Base-by-base conservation (phyloP, 495 filamentous ascomycete genomes). In the Aspergillus sclerotiicarbonarius region DNA sequence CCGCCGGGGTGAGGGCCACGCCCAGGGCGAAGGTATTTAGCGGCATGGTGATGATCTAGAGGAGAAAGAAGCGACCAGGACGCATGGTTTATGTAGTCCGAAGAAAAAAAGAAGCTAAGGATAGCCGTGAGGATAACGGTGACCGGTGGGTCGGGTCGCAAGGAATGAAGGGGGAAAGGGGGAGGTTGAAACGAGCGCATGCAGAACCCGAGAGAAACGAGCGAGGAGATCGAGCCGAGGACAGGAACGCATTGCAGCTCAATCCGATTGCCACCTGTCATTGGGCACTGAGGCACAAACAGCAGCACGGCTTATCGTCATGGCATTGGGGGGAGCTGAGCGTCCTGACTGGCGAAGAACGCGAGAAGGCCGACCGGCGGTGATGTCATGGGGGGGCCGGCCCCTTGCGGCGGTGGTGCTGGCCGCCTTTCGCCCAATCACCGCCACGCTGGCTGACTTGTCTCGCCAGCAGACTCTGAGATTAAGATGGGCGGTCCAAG, bases 1-100 rank as follows among this genome's bases (percentile, higher is more conserved):
- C 87, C 1, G 87, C 86, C 13, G 91, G 91, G 58, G 90, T 88
- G 39, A 96, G 82, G 30, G 88, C 90, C 57, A 87, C 78, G 31
- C 80, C 79, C 39, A 94, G 81, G 3, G 87, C 81, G 32, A 90
- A 76, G 6, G 89, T 92, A 69, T 90, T 91, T 70, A 94, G 76
- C 44, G 80, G 73, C 84, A 87, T 87, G 25, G 43, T 71, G 48
- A 37, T 35, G 20, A 8, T 21, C 20, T 41, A 32, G 54, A 29
- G 33, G 30, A 15, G 4, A 45, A 37, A 13, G 25, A 2, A 18
- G 13, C 29, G 31, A 50, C 21, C 47, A 8, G 8, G n/a, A 29
- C 25, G 25, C 29, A 18, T 16, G 47, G 25, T 12, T 50, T 31
- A 15, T 46, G 47, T 8, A 50, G 29, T 8, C 21, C 20, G 20